Base-by-base conservation (phyloP, 352 stramenopile species). In the Pythium phragmiticola region DNA sequence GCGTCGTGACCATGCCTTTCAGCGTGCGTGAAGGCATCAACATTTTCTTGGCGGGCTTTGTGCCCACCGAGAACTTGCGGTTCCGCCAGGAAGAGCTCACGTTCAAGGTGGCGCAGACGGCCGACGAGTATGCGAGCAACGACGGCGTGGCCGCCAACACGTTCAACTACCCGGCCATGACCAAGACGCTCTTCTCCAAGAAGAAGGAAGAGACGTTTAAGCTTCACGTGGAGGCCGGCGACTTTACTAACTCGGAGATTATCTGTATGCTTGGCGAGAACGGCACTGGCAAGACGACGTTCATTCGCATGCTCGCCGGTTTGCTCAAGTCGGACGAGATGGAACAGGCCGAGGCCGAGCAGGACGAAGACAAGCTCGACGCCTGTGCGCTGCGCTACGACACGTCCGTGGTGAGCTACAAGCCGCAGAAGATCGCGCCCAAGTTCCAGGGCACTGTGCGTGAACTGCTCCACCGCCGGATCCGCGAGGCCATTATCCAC, bases 1-100 rank as follows among this genome's bases (percentile, higher is more conserved):
- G 98, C 67, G 98, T 99, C 26, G 98, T 99, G 30, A 99, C 98
- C 43, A 99, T 99, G 98, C 98, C 98, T 4, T 99, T 99, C 78
- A 98, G 92, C 71, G 98, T 99, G 43, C 90, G 97, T 65, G 96
- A 99, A 76, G 98, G 98, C 64, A 99, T 99, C 80, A 99, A 99
- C 84, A 98, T 99, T 51, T 99, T 99, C 80, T 86, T 99, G 58
- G 90, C 97, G 0, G 98, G 98, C 51, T 99, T 99, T 71, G 94
- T 99, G 42, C 97, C 96, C 28, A 99, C 98, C 16, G 98, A 99
- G 82, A 99, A 99, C 77, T 77, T 99, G 66, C 85, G 98, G 60
- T 99, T 99, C 87, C 88, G 98, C 67, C 94, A 99, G 58, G 96
- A 99, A 80, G 94, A 97, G 60, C 87, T 99, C 7, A 98, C 90